Evolutionary conservation across 257 asterid species (phyloP), one percentile per base, ranked within the genome.

Genomic region (Mitragyna speciosa): DNA sequence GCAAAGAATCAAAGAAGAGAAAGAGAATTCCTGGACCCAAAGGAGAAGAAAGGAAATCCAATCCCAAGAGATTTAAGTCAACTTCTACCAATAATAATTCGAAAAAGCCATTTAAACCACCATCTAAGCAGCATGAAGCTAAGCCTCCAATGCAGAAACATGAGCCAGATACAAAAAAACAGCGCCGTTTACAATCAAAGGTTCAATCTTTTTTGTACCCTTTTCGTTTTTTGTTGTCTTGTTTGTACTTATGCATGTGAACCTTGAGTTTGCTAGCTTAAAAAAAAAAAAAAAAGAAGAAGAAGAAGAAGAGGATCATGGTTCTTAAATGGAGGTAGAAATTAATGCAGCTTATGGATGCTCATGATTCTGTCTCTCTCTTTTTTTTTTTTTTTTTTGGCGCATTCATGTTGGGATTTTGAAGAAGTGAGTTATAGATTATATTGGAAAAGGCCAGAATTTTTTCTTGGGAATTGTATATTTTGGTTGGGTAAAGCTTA

Each of bases 171-270:
- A 86, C 86, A 77, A 95, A 91, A 85, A 86, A 88, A 63, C 70
- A 82, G 30, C 80, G 89, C 70, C 98, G 98, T 84, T 22, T 88
- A 63, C 92, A 82, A 7, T 85, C 97, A 80, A 92, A 94, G 97
- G 99, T 91, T 74, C 81, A 36, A 24, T 73, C 56, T 71, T 82
- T 84, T 61, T 26, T 48, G 58, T 31, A 30, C 26, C 67, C 17
- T 19, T 11, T 65, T 11, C 6, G 9, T 26, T 64, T 67, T 54
- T 65, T 15, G 22, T 12, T 31, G 5, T 67, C 5, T 22, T 56
- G 26, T 12, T 17, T 39, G 20, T 12, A 0, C n/a, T 51, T 56
- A 1, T 52, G 5, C 8, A n/a, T 15, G 10, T 41, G 49, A 49
- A 69, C 1, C 15, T 47, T 51, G 33, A 51, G 28, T 75, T 51